These are phyloP conservation scores for Microcos paniculata DNA, from an alignment of 345 rosid genomes.

Conservation along the genomic window DNA sequence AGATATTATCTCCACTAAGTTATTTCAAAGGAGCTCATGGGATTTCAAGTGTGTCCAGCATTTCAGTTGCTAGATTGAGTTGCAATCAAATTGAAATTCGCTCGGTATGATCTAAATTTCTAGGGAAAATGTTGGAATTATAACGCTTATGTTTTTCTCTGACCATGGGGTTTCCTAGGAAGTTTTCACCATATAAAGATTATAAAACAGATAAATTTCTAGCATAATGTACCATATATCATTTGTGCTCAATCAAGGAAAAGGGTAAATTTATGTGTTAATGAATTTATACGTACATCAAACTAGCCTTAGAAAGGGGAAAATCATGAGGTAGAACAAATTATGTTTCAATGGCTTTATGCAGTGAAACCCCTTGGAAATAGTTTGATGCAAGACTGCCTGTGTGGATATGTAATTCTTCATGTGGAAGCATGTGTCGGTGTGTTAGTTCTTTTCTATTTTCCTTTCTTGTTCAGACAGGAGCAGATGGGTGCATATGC, in stretches of 20 bases:
- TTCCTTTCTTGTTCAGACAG: constrained; percentile 56
- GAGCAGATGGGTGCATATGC: constrained; percentile 99
- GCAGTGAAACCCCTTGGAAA: background rate
- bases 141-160: background rate
- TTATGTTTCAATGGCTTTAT: background rate
- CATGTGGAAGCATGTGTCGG: constrained; percentile 10
- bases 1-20: constrained; percentile 58
- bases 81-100: constrained; percentile 59
- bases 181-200: background rate
- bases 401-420: background rate
- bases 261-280: background rate
- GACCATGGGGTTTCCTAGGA: background rate
- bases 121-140: constrained; percentile 7
- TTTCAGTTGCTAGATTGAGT: constrained; percentile 55
- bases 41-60: constrained; percentile 76
- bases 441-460: constrained; percentile 18
- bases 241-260: constrained; percentile 1
- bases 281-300: constrained; percentile 3
- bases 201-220: background rate
- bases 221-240: background rate
- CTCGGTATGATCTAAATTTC: constrained; percentile 55
- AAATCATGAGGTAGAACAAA: background rate
- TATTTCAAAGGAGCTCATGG: constrained; percentile 97
- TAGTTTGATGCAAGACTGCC: background rate
- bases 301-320: background rate